A percentile compares a stretch with the other conserved stretches of the same genome.
Evolutionary conservation across 2,329 filamentous ascomycete species (phyloP).

Genomic region (Dissoconium aciculare): DNA sequence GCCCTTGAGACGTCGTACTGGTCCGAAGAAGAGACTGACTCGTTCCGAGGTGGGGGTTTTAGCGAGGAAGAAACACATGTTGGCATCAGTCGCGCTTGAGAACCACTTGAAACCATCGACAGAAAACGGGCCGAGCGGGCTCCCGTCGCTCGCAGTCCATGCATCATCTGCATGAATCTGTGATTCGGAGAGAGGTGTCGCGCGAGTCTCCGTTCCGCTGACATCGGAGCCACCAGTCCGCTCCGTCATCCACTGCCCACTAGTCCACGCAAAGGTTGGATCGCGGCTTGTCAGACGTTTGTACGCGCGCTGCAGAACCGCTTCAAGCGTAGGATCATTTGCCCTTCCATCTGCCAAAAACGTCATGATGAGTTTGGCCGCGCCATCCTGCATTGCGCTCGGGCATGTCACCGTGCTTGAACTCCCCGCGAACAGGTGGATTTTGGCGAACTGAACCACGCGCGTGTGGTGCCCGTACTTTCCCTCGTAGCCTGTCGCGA

Average conservation of each 20-base stretch:
- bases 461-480: constrained; percentile 38
- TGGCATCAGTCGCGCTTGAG: constrained; percentile 49
- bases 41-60: constrained; percentile 15
- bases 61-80: constrained; percentile 51
- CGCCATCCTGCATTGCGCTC: constrained; percentile 52
- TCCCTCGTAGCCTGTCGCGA: constrained; percentile 45
- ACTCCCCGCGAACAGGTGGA: constrained; percentile 45
- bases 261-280: constrained; percentile 46
- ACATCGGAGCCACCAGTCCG: constrained; percentile 55
- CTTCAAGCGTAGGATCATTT: constrained; percentile 5
- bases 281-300: constrained; percentile 41
- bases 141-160: constrained; percentile 7
- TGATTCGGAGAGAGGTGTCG: constrained; percentile 2
- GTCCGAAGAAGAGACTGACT: constrained; percentile 51
- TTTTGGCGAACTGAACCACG: constrained; percentile 44
- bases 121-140: constrained; percentile 28
- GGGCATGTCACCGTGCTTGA: constrained; percentile 50
- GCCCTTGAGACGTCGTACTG: constrained; percentile 40
- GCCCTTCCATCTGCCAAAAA: constrained; percentile 2
- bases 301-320: constrained; percentile 23
- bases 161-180: constrained; percentile 1
- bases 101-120: constrained; percentile 61
- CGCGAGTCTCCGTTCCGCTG: constrained; percentile 47
- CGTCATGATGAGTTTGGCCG: constrained; percentile 36
- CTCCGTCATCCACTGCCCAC: constrained; percentile 65